These are phyloP conservation scores for Lentithecium fluviatile DNA, from an alignment of 495 filamentous ascomycete species.

Conservation along the genomic window DNA sequence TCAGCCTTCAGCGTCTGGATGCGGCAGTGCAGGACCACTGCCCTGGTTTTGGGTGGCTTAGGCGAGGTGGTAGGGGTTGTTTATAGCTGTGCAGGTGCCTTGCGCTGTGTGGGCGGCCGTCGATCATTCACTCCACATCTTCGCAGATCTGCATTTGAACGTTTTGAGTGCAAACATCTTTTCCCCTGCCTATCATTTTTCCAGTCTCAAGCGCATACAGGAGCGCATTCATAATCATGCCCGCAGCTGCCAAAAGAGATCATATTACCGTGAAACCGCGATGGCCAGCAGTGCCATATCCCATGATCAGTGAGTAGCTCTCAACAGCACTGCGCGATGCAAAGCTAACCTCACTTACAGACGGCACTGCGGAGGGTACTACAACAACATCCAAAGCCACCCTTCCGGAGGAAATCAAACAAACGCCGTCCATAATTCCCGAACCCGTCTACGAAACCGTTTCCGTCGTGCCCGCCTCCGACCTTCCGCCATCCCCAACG, in stretches of 20 bases:
- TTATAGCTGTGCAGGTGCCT: background rate
- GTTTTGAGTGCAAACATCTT: no score
- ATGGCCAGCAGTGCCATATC: conserved; percentile 2
- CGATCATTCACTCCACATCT: background rate
- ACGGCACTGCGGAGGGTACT: background rate
- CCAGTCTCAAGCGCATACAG: no score
- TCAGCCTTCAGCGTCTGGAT: background rate
- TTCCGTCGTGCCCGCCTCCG: conserved; percentile 2
- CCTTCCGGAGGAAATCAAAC: background rate
- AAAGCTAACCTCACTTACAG: background rate
- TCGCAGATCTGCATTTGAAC: no score
- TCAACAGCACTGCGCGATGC: background rate
- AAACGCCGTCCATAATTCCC: conserved; percentile 11
- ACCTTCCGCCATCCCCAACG: background rate
- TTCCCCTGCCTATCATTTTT: no score
- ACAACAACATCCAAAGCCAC: background rate
- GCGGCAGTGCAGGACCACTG: background rate
- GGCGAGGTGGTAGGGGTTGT: background rate
- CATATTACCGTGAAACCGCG: background rate
- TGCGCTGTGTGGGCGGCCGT: background rate
- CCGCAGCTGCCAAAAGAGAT: background rate
- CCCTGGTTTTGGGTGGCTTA: background rate
- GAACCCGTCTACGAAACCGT: conserved; percentile 5
- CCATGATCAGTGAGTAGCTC: background rate
- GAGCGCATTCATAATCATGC: no score